These are phyloP conservation scores for Lasiosphaeria ovina DNA, from an alignment of 495 filamentous ascomycete species.

Conservation along the genomic window DNA sequence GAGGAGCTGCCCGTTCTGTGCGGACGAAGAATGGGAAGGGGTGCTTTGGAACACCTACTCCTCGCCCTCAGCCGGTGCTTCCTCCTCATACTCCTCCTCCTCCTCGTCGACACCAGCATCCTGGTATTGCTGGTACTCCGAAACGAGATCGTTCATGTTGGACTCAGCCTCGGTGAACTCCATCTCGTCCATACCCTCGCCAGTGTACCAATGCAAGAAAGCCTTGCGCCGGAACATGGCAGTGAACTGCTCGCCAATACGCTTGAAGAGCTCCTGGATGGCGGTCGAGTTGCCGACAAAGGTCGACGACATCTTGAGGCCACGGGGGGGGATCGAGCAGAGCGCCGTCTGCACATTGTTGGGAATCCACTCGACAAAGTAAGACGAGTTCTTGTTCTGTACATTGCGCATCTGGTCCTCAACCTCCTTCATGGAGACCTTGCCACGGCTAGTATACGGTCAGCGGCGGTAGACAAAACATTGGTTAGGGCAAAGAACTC, in stretches of 20 bases:
- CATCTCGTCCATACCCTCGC: conserved; percentile 99
- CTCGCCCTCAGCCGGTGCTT: conserved; percentile 53
- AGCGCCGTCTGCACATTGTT: conserved; percentile 99
- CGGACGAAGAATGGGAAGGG: not conserved
- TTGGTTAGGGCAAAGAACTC: conserved; percentile 22
- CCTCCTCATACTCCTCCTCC: conserved; percentile 65
- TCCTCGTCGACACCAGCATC: conserved; percentile 83
- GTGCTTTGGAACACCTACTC: conserved; percentile 35
- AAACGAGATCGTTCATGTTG: conserved; percentile 99
- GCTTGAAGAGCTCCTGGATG: conserved; percentile 99
- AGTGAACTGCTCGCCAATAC: conserved; percentile 98
- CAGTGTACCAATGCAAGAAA: conserved; percentile 99
- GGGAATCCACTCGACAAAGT: conserved; percentile 99
- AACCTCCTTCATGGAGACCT: conserved; percentile 99
- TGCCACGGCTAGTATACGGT: conserved; percentile 72
- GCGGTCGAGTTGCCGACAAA: conserved; percentile 99
- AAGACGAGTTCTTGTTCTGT: conserved; percentile 99
- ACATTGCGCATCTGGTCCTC: conserved; percentile 99
- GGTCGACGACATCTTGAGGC: conserved; percentile 98
- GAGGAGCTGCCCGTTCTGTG: not conserved
- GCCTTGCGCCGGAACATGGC: conserved; percentile 99
- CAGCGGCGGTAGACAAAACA: conserved; percentile 21
- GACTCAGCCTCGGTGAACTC: conserved; percentile 99
- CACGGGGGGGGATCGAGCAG: conserved; percentile 97
- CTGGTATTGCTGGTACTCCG: conserved; percentile 99